Base-by-base conservation (phyloP, 768 basidiomycete genomes). In the Termitomyces bulborhizus region DNA sequence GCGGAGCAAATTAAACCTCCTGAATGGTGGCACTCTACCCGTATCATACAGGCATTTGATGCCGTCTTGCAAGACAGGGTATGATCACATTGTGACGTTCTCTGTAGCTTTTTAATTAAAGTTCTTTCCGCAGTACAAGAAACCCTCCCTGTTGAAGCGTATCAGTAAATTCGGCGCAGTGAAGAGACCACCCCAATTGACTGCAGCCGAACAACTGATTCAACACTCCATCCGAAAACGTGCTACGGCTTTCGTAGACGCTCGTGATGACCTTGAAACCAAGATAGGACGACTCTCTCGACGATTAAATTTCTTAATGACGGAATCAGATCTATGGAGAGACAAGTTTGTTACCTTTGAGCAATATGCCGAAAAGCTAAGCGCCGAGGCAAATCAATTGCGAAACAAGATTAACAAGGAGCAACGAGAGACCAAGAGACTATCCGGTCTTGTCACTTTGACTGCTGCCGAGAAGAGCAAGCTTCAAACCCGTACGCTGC, bases 331-430 rank as follows among this genome's bases (percentile, higher is more conserved):
- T 63, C 71, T 93, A 46, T 96, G 93, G 93, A 78, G 92, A 57
- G 88, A 93, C 71, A 95, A 94, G 66, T 96, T 96, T 62, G 89
- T 94, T 49, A 88, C 89, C 13, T 96, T 97, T 61, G 94, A 97
- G 68, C 86, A 88, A 68, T 94, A 95, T 66, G 93, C 94, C 7
- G 93, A 95, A 74, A 88, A 89, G 65, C 78, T 97, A 31, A 91
- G 89, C 62, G 78, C 76, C 16, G 94, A 97, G 70, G 93, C 93
- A 37, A 83, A 81, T 32, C 91, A 96, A 55, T 74, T 97, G 60
- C 79, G 92, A 60, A 69, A 81, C 29, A 94, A 92, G 75, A 93
- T 96, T 67, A 91, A 90, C 68, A 89, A 87, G 72, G 93, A 96
- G 70, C 90, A 93, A 67, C 77, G 84, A 56, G 93, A 96, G 73